phyloP scores from a whole-genome alignment of 2,329 filamentous ascomycete species.

The Alternaria triticina region DNA sequence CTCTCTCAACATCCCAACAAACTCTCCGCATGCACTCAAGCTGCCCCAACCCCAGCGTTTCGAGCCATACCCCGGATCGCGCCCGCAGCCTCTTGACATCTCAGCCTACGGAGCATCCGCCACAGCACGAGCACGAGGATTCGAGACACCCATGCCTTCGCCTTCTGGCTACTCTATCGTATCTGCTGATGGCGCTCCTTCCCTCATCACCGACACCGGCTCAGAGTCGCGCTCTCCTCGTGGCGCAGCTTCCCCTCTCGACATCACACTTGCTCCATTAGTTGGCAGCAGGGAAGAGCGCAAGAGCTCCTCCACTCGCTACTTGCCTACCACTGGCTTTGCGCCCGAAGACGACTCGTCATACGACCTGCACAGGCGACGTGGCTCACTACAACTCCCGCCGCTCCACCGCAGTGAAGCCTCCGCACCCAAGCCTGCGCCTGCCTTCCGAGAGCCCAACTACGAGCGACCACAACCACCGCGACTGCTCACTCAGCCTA shows the following conservation, averaged over 20 bases:
- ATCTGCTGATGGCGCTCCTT: constrained; percentile 69
- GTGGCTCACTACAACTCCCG: constrained; percentile 43
- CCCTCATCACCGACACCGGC: constrained; percentile 71
- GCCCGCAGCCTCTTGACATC: constrained; percentile 43
- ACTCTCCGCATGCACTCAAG: constrained; percentile 39
- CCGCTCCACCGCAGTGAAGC: constrained; percentile 34
- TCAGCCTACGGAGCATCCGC: constrained; percentile 29
- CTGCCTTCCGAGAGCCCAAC: constrained; percentile 33
- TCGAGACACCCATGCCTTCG: constrained; percentile 67
- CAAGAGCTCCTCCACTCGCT: constrained; percentile 45
- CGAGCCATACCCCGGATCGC: constrained; percentile 40
- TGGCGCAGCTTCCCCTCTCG: constrained; percentile 54
- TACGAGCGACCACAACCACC: constrained; percentile 36
- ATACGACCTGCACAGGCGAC: constrained; percentile 36
- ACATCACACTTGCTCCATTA: constrained; percentile 49
- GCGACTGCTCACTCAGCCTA: constrained; percentile 42
- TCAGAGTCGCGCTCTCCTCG: constrained; percentile 56
- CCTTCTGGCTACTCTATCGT: constrained; percentile 67
- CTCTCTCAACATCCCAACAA: constrained; percentile 34
- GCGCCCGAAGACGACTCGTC: constrained; percentile 44
- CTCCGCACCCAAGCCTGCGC: constrained; percentile 9
- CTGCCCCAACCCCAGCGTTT: constrained; percentile 42
- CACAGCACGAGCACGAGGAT: constrained; percentile 35
- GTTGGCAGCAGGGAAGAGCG: constrained; percentile 47
- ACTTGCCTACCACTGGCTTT: constrained; percentile 48